A percentile compares a stretch with the other conserved stretches of the same genome.
Conservation (phyloP, 2,329 filamentous ascomycete species). For the Paecilomyces dactylethromorphus region DNA sequence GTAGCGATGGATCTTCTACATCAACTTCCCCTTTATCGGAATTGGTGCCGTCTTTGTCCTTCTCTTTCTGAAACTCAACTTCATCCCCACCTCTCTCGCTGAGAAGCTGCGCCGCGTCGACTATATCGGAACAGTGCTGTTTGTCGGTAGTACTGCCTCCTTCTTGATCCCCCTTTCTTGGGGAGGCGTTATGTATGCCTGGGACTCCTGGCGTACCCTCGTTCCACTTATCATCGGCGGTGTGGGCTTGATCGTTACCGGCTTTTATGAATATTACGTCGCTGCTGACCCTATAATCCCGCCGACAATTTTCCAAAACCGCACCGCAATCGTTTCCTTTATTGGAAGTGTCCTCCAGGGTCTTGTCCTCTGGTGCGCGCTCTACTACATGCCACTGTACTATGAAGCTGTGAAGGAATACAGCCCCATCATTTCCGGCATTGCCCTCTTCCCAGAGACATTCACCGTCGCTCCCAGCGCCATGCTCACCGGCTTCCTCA, state of each 20-base stretch:
- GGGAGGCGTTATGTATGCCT: constrained; percentile 60
- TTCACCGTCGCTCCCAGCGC: constrained; percentile 59
- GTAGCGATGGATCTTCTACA: constrained; percentile 62
- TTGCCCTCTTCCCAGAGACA: constrained; percentile 54
- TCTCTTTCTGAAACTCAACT: constrained; percentile 49
- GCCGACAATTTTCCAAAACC: constrained; percentile 39
- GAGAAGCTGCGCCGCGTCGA: constrained; percentile 52
- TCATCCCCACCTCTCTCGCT: constrained; percentile 40
- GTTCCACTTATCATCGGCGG: constrained; percentile 54
- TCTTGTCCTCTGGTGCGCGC: constrained; percentile 36
- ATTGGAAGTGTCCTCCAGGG: constrained; percentile 53
- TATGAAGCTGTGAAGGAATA: constrained; percentile 45
- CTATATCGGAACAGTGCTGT: constrained; percentile 56
- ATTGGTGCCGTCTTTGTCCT: constrained; percentile 43
- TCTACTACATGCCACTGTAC: constrained; percentile 50
- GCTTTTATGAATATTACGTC: constrained; percentile 48
- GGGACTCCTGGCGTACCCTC: constrained; percentile 57
- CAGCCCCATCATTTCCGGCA: constrained; percentile 47
- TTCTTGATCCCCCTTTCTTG: constrained; percentile 59
- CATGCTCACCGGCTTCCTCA: constrained; percentile 41
- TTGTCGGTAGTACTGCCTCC: constrained; percentile 52
- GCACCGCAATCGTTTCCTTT: constrained; percentile 44
- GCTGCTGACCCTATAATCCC: constrained; percentile 47
- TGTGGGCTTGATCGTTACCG: constrained; percentile 46
- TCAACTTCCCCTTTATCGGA: constrained; percentile 54